Evolutionary conservation across 495 filamentous ascomycete species (phyloP).

Genomic region (Amorphotheca resinae): DNA sequence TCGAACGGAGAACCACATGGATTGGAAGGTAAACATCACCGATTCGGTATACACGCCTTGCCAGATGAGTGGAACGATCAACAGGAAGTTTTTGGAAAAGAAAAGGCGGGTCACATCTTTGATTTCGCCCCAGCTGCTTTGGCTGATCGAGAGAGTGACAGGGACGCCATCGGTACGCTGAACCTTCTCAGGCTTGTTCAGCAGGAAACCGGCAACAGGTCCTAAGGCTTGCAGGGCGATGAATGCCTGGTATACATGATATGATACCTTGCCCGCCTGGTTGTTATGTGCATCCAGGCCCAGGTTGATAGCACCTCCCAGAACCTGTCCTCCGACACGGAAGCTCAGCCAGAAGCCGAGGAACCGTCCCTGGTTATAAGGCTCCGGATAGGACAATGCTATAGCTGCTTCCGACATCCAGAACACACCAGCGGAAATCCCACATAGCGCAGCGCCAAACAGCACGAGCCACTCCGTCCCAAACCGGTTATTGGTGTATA

Average conservation of each 20-base stretch:
- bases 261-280: constrained; percentile 46
- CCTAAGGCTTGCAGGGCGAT: constrained; percentile 48
- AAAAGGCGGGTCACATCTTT: constrained; percentile 38
- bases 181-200: constrained; percentile 40
- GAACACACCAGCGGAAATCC: constrained; percentile 51
- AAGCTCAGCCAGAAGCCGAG: constrained; percentile 52
- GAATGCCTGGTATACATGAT: constrained; percentile 46
- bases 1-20: constrained; percentile 49
- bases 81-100: constrained; percentile 37
- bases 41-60: constrained; percentile 50
- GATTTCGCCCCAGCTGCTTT: constrained; percentile 37
- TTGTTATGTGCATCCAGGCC: constrained; percentile 42
- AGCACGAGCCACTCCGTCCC: constrained; percentile 49
- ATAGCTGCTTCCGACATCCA: constrained; percentile 58
- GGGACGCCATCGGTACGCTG: constrained; percentile 42
- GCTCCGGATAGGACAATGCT: constrained; percentile 51
- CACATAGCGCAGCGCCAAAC: constrained; percentile 51
- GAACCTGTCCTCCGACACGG: constrained; percentile 46
- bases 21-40: constrained; percentile 48
- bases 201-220: constrained; percentile 39
- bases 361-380: constrained; percentile 45
- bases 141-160: constrained; percentile 36
- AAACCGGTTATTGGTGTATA: constrained; percentile 57
- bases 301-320: constrained; percentile 52
- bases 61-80: constrained; percentile 47